Percentiles rank a stretch among this genome's conserved stretches.
Conservation (phyloP, 2,329 filamentous ascomycete genomes). For the Clonostachys solani region DNA sequence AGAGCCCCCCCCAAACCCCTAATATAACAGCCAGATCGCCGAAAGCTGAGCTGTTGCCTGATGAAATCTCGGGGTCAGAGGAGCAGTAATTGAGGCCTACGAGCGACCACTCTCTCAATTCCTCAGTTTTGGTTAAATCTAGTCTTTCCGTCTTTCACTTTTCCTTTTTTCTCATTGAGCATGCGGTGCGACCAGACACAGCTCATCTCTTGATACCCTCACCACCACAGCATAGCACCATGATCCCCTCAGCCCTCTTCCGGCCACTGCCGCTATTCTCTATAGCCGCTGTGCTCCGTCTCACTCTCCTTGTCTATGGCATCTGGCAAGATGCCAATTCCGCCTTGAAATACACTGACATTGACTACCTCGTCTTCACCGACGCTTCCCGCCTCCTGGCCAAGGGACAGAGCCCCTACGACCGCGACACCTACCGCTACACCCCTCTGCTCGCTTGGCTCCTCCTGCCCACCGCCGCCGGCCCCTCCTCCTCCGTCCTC, state of each 20-base stretch:
- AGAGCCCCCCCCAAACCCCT: too few species aligned
- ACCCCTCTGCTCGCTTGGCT: slow-evolving; percentile 92
- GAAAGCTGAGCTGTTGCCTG: too few species aligned
- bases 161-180: neutral
- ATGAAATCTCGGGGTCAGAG: too few species aligned
- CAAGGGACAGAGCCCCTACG: slow-evolving; percentile 71
- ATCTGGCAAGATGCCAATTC: slow-evolving; percentile 90
- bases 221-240: neutral
- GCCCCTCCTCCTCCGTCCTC: slow-evolving; percentile 36
- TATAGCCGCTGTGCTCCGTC: slow-evolving; percentile 60
- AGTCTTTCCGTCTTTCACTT: neutral
- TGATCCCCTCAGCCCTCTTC: slow-evolving; percentile 14
- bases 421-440: slow-evolving; percentile 92
- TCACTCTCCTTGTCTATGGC: slow-evolving; percentile 77
- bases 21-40: too few species aligned
- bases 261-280: slow-evolving; percentile 45
- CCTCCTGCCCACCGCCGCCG: slow-evolving; percentile 71
- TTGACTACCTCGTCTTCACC: slow-evolving; percentile 98
- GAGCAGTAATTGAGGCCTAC: too few species aligned
- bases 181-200: neutral
- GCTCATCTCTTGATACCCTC: slow-evolving; percentile 1
- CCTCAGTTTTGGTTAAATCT: neutral
- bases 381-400: slow-evolving; percentile 80
- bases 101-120: too few species aligned
- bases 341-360: slow-evolving; percentile 95